Evolutionary conservation across 116 monocot genomes (phyloP), one percentile per base, ranked within the genome.

Genomic region (Papilionanthe hybrid): DNA sequence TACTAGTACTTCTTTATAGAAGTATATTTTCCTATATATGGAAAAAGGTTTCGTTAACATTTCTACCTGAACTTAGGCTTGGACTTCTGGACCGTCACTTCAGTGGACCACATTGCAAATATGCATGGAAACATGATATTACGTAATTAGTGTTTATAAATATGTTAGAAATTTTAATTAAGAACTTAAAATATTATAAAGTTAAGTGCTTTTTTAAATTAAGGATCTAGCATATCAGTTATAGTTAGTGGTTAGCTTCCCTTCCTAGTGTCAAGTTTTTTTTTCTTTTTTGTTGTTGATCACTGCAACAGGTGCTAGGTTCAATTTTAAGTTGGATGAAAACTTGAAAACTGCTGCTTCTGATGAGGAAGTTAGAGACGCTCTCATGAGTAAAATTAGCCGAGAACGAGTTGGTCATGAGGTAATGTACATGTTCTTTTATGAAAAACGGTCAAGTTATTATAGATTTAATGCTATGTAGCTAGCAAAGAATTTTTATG

Each of bases 361-460:
- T 47, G 89, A 95, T 81, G 90, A 85, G 49, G 90, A 94, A 72
- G 98, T 99, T 68, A 92, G 81, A 79, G 76, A 86, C 79, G 93
- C 94, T 49, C 84, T 99, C 71, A 85, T 81, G 23, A 83, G 83
- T 77, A 99, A 99, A 87, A 95, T 99, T 44, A 99, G 98, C 83
- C 88, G 93, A 88, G 98, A 99, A 82, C 95, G 98, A 2, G 88
- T 99, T 75, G 98, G 98, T 44, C 98, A 95, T 85, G 98, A 99
- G 81, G 94, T 94, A 85, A 79, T 42, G 4, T 12, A 22, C 32
- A 18, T 69, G 32, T 17, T 25, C 69, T 37, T 69, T 17, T 37
- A 69, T 69, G 37, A 69, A 41, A 69, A 69, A 32, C 37, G 37
- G 15, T 69, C 9, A 5, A 65, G 44, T 45, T 44, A 44, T 37